A percentile compares a stretch with the other conserved stretches of the same genome.
These are phyloP conservation scores for Saccharomyces hybrid DNA, from an alignment of 1,139 yeast genomes.

Conservation along the genomic window DNA sequence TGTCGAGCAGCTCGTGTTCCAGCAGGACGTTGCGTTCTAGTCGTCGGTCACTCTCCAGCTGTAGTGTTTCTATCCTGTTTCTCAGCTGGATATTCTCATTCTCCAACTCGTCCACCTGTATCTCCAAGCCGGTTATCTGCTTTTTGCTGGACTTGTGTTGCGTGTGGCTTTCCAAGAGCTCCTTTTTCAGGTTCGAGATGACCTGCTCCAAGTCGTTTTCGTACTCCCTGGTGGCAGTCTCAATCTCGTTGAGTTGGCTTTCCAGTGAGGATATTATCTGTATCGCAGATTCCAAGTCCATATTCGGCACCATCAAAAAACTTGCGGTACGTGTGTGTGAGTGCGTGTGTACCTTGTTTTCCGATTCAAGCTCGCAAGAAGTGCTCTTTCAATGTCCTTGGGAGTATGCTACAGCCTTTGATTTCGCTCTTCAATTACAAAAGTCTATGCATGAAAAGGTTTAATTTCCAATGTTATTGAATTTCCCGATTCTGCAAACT, in stretches of 20 bases:
- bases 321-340: not conserved
- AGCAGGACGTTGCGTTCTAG: slow-evolving; percentile 18
- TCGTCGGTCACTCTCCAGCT: slow-evolving; percentile 18
- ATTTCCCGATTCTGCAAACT: slow-evolving; percentile 1
- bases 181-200: slow-evolving; percentile 11
- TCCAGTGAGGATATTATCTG: slow-evolving; percentile 12
- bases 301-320: not conserved
- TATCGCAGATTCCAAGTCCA: slow-evolving; percentile 10
- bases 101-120: slow-evolving; percentile 15
- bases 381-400: not conserved
- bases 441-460: not conserved
- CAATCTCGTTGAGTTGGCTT: slow-evolving; percentile 18
- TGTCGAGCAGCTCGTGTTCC: slow-evolving; percentile 16
- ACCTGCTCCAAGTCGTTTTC: slow-evolving; percentile 17
- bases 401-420: not conserved
- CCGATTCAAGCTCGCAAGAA: not conserved
- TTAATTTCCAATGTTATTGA: not conserved
- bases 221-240: slow-evolving; percentile 15
- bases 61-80: slow-evolving; percentile 12
- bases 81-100: slow-evolving; percentile 21
- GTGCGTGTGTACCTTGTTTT: not conserved
- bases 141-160: slow-evolving; percentile 7
- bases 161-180: slow-evolving; percentile 1
- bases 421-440: not conserved
- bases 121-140: slow-evolving; percentile 11